Evolutionary conservation across 345 rosid species (phyloP), one percentile per base, ranked within the genome.

Genomic region (Nasturtium officinale): DNA sequence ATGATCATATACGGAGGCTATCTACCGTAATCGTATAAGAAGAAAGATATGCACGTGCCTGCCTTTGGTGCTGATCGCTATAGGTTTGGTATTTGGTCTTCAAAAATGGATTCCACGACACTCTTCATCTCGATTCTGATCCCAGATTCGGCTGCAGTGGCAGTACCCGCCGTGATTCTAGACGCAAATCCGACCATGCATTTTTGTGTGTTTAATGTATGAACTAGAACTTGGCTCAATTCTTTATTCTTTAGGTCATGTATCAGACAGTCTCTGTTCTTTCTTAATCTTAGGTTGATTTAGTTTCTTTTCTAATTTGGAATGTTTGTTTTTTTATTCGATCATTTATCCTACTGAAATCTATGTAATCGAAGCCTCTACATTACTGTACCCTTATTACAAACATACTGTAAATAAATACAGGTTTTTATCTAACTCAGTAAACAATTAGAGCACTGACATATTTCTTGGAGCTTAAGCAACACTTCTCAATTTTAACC

Each of bases 1-100:
- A n/a, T n/a, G n/a, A n/a, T n/a, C n/a, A n/a, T n/a, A n/a, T n/a
- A n/a, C n/a, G n/a, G n/a, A n/a, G n/a, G n/a, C n/a, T n/a, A n/a
- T n/a, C n/a, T n/a, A n/a, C n/a, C n/a, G n/a, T n/a, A n/a, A n/a
- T n/a, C n/a, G n/a, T n/a, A n/a, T n/a, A 40, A 45, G 40, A 63
- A 28, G 58, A 18, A 67, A 59, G 13, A 71, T 59, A n/a, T 71
- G 75, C 60, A 60, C 75, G 17, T 71, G 75, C 40, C 5, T 71
- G 28, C 40, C 30, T 48, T 26, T 71, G 20, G 67, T 71, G 16
- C 50, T 50, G 38, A 61, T 71, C 6, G 58, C 75, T 12, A 71
- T 71, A 0, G 59, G 67, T 4, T 47, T 71, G 13, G 47, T 60
- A 3, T 60, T 48, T 37, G 75, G 75, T 71, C 3, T 59, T 59